Evolutionary conservation across 192 early-diverging fungal genomes (phyloP).

Genomic region (Lobosporangium transversale): DNA sequence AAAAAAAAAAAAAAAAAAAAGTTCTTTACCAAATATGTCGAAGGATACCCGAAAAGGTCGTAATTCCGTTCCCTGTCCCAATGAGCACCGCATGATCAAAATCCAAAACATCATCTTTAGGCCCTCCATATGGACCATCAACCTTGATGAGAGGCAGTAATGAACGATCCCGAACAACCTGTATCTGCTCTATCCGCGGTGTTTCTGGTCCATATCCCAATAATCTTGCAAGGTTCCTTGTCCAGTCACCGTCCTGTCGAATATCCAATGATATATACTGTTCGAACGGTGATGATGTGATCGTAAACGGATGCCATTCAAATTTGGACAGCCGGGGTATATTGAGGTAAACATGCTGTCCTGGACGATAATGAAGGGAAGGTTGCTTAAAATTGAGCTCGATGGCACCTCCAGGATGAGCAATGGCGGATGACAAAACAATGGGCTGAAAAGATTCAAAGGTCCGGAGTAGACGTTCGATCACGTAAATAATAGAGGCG

Average conservation of each 20-base stretch:
- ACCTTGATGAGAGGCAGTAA: conserved; percentile 68
- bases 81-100: conserved; percentile 73
- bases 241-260: conserved; percentile 58
- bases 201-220: conserved; percentile 46
- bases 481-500: conserved; percentile 62
- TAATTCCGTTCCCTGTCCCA: conserved; percentile 80
- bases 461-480: conserved; percentile 71
- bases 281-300: conserved; percentile 57
- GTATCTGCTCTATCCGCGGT: conserved; percentile 24
- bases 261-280: conserved; percentile 52
- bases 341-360: conserved; percentile 81
- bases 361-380: conserved; percentile 57
- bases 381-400: conserved; percentile 71
- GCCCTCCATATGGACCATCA: conserved; percentile 86
- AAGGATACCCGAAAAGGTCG: conserved; percentile 77
- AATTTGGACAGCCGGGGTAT: conserved; percentile 71
- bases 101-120: conserved; percentile 77
- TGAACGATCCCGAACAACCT: conserved; percentile 36
- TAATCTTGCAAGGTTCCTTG: conserved; percentile 26
- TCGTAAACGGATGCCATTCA: conserved; percentile 85
- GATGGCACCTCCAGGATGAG: conserved; percentile 76
- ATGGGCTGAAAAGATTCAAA: conserved; percentile 61
- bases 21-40: conserved; percentile 69
- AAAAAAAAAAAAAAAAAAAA: background rate
- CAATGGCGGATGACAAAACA: conserved; percentile 70